phyloP scores from a whole-genome alignment of 371 early-diverging fungal species.

The Mucor mucedo region DNA sequence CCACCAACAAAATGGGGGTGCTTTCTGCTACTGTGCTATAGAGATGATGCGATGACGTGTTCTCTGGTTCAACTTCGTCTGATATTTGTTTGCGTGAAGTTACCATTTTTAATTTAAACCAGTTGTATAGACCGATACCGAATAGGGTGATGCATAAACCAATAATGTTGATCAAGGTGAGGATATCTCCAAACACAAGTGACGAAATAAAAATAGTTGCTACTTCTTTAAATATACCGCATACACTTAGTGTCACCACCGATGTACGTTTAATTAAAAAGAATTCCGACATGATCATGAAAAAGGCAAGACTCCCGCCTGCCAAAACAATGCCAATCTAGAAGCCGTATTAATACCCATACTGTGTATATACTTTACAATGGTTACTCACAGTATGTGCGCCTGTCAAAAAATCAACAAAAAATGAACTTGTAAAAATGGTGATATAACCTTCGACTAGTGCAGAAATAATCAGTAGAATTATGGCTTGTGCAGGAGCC shows the following conservation, averaged over 20 bases:
- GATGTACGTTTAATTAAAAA: constrained; percentile 85
- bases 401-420: constrained; percentile 38
- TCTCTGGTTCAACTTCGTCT: constrained; percentile 3
- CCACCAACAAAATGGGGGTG: constrained; percentile 50
- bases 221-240: constrained; percentile 91
- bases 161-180: constrained; percentile 68
- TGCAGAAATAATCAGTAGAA: constrained; percentile 66
- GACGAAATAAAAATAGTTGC: constrained; percentile 70
- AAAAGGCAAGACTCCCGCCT: constrained; percentile 87
- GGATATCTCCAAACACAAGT: constrained; percentile 74
- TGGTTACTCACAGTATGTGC: constrained; percentile 43
- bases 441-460: constrained; percentile 67
- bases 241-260: constrained; percentile 89
- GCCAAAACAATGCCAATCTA: constrained; percentile 45
- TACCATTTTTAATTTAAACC: constrained; percentile 45
- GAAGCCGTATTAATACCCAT: background rate
- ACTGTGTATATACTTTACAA: background rate
- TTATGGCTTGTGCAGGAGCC: constrained; percentile 75
- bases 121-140: constrained; percentile 76
- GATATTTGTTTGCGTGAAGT: constrained; percentile 24
- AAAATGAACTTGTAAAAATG: constrained; percentile 58
- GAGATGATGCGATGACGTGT: constrained; percentile 25
- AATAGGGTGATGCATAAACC: constrained; percentile 74
- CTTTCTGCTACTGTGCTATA: constrained; percentile 56
- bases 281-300: constrained; percentile 90